Percentiles rank a stretch among this genome's conserved stretches.
phyloP scores from a whole-genome alignment of 2,329 filamentous ascomycete genomes.

The Fusarium sublunatum region DNA sequence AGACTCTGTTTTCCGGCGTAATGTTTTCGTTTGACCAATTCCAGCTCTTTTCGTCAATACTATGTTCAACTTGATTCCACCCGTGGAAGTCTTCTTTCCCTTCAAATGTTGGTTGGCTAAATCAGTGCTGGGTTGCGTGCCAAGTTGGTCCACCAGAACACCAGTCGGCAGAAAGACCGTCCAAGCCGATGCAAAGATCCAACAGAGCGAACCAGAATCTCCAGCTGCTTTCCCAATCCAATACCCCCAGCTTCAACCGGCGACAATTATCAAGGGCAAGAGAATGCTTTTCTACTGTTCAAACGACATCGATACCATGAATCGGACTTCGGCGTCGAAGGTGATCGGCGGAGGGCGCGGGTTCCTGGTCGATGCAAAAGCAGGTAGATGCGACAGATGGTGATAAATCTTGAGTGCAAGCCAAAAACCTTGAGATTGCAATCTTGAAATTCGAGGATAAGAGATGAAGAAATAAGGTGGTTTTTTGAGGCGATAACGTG shows the following conservation, averaged over 20 bases:
- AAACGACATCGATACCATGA: conserved; percentile 25
- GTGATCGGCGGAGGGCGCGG: conserved; percentile 25
- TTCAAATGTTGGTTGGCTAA: background rate
- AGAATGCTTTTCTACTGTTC: conserved; percentile 11
- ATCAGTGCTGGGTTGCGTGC: conserved; percentile 1
- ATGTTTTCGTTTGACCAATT: background rate
- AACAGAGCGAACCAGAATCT: background rate
- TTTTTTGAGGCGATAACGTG: conserved; percentile 20
- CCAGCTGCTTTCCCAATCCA: conserved; percentile 3
- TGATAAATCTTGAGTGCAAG: conserved; percentile 2
- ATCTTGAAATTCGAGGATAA: conserved; percentile 11
- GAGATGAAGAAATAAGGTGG: conserved; percentile 26
- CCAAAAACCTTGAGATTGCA: conserved; percentile 5
- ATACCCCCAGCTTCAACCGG: conserved; percentile 5
- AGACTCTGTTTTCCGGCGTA: conserved; percentile 6
- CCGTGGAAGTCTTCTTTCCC: conserved; percentile 10
- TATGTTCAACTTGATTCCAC: background rate
- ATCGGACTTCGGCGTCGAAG: conserved; percentile 28
- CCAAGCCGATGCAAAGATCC: conserved; percentile 3
- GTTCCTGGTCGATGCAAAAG: conserved; percentile 11
- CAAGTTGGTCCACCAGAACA: conserved; percentile 9
- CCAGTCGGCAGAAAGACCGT: background rate
- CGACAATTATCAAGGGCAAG: conserved; percentile 18
- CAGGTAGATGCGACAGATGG: conserved; percentile 16
- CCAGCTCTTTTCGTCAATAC: conserved; percentile 1